Evolutionary conservation across 1,139 yeast genomes (phyloP).

Genomic region (Geotrichum histeridarum): DNA sequence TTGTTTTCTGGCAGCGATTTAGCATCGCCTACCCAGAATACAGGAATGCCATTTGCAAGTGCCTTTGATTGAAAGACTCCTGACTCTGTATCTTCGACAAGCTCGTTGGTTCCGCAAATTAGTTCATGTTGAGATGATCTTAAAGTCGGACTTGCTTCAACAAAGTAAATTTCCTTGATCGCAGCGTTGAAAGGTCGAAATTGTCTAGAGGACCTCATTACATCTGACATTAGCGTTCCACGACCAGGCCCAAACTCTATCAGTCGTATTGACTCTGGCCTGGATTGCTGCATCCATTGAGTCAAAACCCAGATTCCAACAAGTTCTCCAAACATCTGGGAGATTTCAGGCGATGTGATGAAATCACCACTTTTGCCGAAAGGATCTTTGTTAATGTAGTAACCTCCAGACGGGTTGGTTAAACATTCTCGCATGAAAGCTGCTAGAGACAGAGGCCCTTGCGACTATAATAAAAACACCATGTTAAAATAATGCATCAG

Average conservation of each 20-base stretch:
- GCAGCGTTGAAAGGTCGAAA: constrained; percentile 32
- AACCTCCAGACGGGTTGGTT: constrained; percentile 73
- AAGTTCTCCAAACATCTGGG: constrained; percentile 84
- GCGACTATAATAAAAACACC: constrained; percentile 37
- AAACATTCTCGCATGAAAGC: constrained; percentile 79
- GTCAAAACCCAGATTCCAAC: constrained; percentile 63
- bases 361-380: constrained; percentile 69
- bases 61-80: constrained; percentile 39
- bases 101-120: constrained; percentile 43
- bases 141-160: constrained; percentile 70
- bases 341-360: constrained; percentile 80
- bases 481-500: neutral
- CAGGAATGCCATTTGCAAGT: constrained; percentile 47
- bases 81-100: constrained; percentile 29
- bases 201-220: constrained; percentile 39
- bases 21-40: constrained; percentile 70
- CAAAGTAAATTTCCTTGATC: constrained; percentile 46
- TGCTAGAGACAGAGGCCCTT: constrained; percentile 73
- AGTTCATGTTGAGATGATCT: constrained; percentile 52
- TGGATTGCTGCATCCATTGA: constrained; percentile 56
- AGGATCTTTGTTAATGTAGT: constrained; percentile 75
- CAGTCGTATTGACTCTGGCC: constrained; percentile 49
- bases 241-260: constrained; percentile 87
- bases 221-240: constrained; percentile 73
- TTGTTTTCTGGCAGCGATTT: constrained; percentile 43